Evolutionary conservation across 2,329 filamentous ascomycete species (phyloP).

Genomic region (Chaetomium sp.): DNA sequence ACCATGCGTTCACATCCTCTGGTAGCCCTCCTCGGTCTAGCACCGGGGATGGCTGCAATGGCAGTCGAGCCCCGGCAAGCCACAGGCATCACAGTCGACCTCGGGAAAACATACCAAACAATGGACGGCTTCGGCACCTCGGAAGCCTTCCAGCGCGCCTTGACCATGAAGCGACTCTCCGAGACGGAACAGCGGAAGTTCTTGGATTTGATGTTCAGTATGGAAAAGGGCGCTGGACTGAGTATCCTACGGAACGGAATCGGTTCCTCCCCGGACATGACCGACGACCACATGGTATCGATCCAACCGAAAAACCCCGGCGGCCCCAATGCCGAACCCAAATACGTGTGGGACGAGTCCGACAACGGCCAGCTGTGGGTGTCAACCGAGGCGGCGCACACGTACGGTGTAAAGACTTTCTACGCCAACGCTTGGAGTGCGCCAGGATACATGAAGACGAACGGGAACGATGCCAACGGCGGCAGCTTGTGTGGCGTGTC

Average conservation of each 20-base stretch:
- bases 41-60: background rate
- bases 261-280: conserved; percentile 43
- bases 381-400: conserved; percentile 42
- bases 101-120: conserved; percentile 39
- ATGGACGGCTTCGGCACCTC: conserved; percentile 48
- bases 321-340: conserved; percentile 33
- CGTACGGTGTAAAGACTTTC: conserved; percentile 48
- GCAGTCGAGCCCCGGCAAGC: background rate
- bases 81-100: conserved; percentile 30
- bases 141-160: conserved; percentile 47
- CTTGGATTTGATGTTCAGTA: conserved; percentile 45
- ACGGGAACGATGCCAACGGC: conserved; percentile 36
- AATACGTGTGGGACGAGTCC: conserved; percentile 41
- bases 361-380: conserved; percentile 48
- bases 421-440: conserved; percentile 45
- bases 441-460: conserved; percentile 43
- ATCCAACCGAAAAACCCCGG: conserved; percentile 42
- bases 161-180: conserved; percentile 37
- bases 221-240: conserved; percentile 40
- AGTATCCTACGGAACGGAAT: conserved; percentile 48
- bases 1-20: background rate
- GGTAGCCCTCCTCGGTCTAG: background rate
- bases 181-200: conserved; percentile 41
- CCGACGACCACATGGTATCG: conserved; percentile 41
- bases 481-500: conserved; percentile 40